Conservation (phyloP, 176 grass and related monocot species). For the Pontederia crassipes region DNA sequence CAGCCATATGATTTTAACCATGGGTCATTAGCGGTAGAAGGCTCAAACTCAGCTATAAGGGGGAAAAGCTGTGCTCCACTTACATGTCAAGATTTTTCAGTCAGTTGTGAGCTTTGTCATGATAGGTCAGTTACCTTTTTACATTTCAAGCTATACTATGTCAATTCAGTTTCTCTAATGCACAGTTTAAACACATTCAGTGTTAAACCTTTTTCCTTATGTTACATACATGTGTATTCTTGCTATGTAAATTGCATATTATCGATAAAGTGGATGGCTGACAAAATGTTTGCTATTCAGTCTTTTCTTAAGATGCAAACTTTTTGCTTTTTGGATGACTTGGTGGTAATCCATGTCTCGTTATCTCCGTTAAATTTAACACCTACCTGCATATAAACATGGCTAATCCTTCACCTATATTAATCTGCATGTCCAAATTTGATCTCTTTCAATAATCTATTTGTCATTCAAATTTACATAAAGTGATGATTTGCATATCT, state of each 20-base stretch:
- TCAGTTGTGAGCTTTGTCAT: constrained; percentile 27
- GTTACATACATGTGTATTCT: no score
- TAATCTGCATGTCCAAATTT: no score
- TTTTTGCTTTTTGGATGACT: background rate
- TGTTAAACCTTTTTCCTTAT: background rate
- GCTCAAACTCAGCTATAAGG: constrained; percentile 48
- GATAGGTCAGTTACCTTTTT: constrained; percentile 26
- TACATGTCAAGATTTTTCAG: constrained; percentile 22
- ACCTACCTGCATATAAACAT: no score
- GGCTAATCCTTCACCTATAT: no score
- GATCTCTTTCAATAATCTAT: background rate
- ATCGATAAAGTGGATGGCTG: no score
- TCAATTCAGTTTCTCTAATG: background rate
- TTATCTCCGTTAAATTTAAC: no score
- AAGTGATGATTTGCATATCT: no score
- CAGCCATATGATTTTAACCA: constrained; percentile 35
- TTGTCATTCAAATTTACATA: background rate
- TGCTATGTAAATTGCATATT: no score
- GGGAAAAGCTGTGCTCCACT: constrained; percentile 22
- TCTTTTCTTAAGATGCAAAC: no score
- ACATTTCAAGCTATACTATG: background rate
- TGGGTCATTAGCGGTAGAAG: constrained; percentile 34
- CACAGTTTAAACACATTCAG: background rate
- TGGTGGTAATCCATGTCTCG: no score
- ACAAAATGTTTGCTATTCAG: no score